A percentile compares a stretch with the other conserved stretches of the same genome.
Conservation (phyloP, 2,329 filamentous ascomycete genomes). For the Sporothrix globosa region DNA sequence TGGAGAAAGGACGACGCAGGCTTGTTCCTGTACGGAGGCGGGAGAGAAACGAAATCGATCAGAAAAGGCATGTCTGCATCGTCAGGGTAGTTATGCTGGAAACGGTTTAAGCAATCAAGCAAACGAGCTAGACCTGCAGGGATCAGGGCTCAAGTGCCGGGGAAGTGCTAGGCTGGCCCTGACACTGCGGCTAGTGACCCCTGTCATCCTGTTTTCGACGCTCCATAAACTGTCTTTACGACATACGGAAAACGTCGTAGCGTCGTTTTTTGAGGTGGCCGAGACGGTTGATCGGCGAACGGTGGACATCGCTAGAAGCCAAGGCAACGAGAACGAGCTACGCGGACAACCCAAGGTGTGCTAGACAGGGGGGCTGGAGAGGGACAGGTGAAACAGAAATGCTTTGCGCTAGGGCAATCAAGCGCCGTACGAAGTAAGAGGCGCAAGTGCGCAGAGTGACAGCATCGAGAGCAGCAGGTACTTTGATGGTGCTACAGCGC, state of each 20-base stretch:
- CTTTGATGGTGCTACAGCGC: not conserved
- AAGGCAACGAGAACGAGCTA: not conserved
- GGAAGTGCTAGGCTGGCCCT: not conserved
- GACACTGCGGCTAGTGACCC: not conserved
- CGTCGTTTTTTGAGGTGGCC: not conserved
- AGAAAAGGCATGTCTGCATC: too few relatives aligned
- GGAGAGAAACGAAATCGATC: not conserved
- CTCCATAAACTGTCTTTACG: constrained; percentile 8
- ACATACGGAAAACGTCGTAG: constrained; percentile 19
- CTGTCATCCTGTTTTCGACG: too few relatives aligned
- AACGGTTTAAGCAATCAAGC: not conserved
- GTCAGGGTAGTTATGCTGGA: not conserved
- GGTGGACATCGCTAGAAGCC: not conserved
- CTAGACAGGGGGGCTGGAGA: not conserved
- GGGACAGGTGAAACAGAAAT: not conserved
- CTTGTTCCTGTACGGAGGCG: not conserved
- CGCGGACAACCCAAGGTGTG: not conserved
- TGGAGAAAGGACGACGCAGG: not conserved
- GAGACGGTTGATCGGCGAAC: not conserved
- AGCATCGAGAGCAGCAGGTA: not conserved
- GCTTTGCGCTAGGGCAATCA: not conserved
- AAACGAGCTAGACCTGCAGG: not conserved
- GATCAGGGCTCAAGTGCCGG: constrained; percentile 25
- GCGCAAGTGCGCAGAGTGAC: not conserved
- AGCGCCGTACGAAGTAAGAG: not conserved